These are phyloP conservation scores for Cinchona pubescens DNA, from an alignment of 257 asterid species.

Conservation along the genomic window DNA sequence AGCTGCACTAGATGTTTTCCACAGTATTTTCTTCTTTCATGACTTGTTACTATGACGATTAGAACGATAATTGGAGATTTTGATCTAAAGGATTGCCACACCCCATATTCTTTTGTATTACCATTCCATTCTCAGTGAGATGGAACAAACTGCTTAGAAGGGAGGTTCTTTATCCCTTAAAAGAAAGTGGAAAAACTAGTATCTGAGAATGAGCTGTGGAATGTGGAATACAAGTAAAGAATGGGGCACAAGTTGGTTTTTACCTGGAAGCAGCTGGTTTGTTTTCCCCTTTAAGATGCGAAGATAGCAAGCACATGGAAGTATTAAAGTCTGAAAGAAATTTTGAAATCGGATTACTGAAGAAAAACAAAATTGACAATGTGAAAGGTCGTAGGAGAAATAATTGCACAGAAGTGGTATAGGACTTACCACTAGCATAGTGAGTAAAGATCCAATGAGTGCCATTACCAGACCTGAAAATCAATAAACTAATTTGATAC, in stretches of 20 bases:
- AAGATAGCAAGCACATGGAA: conserved; percentile 87
- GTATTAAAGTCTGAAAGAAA: conserved; percentile 63
- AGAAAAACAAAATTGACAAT: background rate
- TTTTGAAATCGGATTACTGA: background rate
- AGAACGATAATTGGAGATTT: background rate
- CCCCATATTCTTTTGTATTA: background rate
- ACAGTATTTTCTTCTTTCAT: background rate
- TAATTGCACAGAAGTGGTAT: too few relatives aligned
- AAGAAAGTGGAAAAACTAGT: background rate
- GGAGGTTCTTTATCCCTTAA: too few relatives aligned
- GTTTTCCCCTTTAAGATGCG: conserved; percentile 71
- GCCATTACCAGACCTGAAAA: conserved; percentile 79
- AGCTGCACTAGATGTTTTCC: background rate
- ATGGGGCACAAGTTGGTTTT: conserved; percentile 1
- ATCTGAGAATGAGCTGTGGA: background rate
- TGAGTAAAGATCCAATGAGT: conserved; percentile 75
- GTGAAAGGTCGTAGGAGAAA: background rate
- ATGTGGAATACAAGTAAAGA: background rate
- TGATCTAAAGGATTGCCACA: background rate
- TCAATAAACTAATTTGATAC: background rate
- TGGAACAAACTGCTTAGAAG: background rate
- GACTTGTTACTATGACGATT: background rate
- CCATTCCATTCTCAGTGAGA: background rate
- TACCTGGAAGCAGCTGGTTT: conserved; percentile 55
- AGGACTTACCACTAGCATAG: conserved; percentile 85